A percentile compares a stretch with the other conserved stretches of the same genome.
These are phyloP conservation scores for Myxozyma monticola DNA, from an alignment of 805 yeast genomes.

Conservation along the genomic window DNA sequence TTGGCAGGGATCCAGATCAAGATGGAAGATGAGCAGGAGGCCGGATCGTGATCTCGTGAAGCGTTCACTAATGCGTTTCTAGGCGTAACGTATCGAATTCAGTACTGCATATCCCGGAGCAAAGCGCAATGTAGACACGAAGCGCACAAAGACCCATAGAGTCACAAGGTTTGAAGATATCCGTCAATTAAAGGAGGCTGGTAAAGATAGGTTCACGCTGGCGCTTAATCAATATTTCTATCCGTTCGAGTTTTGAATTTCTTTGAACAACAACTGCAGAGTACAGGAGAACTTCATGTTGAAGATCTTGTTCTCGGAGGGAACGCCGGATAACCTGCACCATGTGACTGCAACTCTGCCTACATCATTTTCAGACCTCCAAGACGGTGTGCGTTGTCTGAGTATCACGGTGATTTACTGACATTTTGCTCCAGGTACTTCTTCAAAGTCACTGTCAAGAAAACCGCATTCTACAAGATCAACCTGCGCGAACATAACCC, in stretches of 20 bases:
- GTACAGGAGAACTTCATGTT: slow-evolving; percentile 10
- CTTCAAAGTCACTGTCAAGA: slow-evolving; percentile 60
- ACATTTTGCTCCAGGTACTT: slow-evolving; percentile 51
- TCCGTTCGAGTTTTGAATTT: slow-evolving; percentile 40
- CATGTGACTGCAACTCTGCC: slow-evolving; percentile 36
- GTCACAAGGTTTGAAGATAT: slow-evolving; percentile 30
- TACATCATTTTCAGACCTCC: slow-evolving; percentile 38
- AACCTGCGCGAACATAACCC: slow-evolving; percentile 52
- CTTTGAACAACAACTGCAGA: slow-evolving; percentile 34
- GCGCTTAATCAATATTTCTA: slow-evolving; percentile 40
- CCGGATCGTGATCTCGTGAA: not conserved
- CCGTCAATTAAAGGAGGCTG: slow-evolving; percentile 18
- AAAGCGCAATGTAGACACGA: too few relatives aligned
- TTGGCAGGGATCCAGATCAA: slow-evolving; percentile 36
- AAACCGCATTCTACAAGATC: slow-evolving; percentile 50
- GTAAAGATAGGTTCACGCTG: slow-evolving; percentile 37
- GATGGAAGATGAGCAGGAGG: slow-evolving; percentile 34
- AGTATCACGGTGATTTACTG: too few relatives aligned
- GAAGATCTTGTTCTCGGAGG: slow-evolving; percentile 12
- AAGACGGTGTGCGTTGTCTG: slow-evolving; percentile 8
- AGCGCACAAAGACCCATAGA: slow-evolving; percentile 29
- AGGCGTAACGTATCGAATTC: slow-evolving; percentile 34
- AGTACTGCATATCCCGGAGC: slow-evolving; percentile 30
- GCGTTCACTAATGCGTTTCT: not conserved
- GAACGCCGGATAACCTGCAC: slow-evolving; percentile 18